Evolutionary conservation across 352 stramenopile species (phyloP), one percentile per base, ranked within the genome.

Genomic region (Globisporangium cederbergense): DNA sequence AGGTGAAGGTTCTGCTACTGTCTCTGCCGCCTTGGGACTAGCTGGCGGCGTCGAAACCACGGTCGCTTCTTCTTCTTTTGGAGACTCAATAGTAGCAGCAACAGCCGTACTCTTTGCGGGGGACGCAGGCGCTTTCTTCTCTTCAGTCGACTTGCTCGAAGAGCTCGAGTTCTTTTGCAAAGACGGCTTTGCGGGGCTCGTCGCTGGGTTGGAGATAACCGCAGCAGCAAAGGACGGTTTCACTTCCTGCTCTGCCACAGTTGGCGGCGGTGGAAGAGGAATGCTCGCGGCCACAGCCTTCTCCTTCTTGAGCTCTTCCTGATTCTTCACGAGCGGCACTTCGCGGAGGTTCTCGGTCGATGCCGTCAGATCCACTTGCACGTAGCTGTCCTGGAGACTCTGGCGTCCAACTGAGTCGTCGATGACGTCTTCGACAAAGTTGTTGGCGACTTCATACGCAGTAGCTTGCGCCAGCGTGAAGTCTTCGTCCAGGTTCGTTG

Each of bases 311-410:
- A 18, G 28, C 60, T 62, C 50, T 14, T 25, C 25, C 3, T 46
- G 47, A 46, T 32, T 76, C 57, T 45, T 65, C 54, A 53, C 64
- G 14, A 62, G 55, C 53, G 65, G 51, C 16, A 63, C 54, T 47
- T 69, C 62, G 4, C 73, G 73, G 11, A 78, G 38, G 40, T 71
- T 74, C 51, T 80, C 73, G 0, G 71, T 81, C 25, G 74, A 81
- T 50, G 72, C 71, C 7, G 82, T 88, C 50, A 91, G 66, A 6
- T 91, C 80, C 50, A 91, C 79, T 30, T 88, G 72, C 20, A 91
- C 79, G 57, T 86, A 91, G 54, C 88, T 79, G 11, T 91, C 82
- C 45, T 79, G 79, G 2, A 77, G 79, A 1, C 76, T 60, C 32
- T 88, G 54, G 72, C 72, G 46, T 14, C 46, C 52, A 7, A 87